These are phyloP conservation scores for Cryphonectria carpinicola DNA, from an alignment of 2,329 filamentous ascomycete genomes.

Conservation along the genomic window DNA sequence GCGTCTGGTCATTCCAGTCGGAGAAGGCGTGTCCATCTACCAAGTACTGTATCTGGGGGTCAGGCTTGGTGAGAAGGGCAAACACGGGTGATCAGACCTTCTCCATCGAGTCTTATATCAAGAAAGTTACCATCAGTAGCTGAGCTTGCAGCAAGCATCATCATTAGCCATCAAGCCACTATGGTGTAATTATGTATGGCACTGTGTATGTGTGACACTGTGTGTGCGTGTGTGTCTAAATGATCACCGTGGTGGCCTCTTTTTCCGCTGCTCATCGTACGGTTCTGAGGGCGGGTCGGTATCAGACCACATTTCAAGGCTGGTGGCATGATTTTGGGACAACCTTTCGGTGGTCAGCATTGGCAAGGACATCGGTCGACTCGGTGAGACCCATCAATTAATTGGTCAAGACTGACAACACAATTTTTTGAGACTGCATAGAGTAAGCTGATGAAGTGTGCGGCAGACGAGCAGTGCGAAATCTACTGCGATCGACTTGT, in stretches of 20 bases:
- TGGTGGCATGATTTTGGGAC: conserved; percentile 21
- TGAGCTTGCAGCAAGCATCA: too few relatives aligned
- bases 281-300: conserved; percentile 8
- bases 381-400: background rate
- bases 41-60: background rate
- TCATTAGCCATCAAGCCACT: background rate
- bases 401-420: background rate
- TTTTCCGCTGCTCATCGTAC: background rate
- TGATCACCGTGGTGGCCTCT: background rate
- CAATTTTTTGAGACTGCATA: background rate
- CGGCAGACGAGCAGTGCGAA: background rate
- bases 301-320: conserved; percentile 20
- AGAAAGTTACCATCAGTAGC: too few relatives aligned
- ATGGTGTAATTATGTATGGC: background rate
- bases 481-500: background rate
- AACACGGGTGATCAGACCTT: background rate
- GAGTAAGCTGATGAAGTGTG: background rate
- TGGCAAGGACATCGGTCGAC: background rate
- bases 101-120: conserved; percentile 10
- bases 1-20: conserved; percentile 33
- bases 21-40: conserved; percentile 4
- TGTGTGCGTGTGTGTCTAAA: background rate
- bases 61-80: background rate
- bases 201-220: background rate
- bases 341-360: conserved; percentile 2